Base-by-base conservation (phyloP, 1,284 basidiomycete species). In the Cryptococcus deneoformans region DNA sequence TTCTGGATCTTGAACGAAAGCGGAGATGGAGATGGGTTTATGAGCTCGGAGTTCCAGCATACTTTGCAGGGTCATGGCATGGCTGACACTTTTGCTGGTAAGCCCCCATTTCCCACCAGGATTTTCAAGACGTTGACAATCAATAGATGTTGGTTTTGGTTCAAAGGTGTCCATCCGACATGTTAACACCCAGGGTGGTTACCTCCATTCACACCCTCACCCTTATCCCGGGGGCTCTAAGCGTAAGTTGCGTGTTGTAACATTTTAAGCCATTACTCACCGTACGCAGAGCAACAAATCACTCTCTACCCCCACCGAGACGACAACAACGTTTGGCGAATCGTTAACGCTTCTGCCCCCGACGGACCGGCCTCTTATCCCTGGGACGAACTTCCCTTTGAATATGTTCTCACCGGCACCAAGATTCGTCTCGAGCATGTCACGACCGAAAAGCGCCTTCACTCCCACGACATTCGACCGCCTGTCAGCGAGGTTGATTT, bases 401-500 rank as follows among this genome's bases (percentile, higher is more conserved):
- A 81, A 48, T 85, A 86, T 69, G 79, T 98, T 67, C 82, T 80
- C 16, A 79, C 87, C 24, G 85, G 85, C 10, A 83, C 83, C 64
- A 86, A 87, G 67, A 83, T 99, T 79, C 90, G 91, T 65, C 80
- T 99, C 38, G 82, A 87, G 48, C 96, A 99, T 79, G 79, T 86
- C 47, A 56, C 81, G 29, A 95, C 94, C 0, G 83, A 89, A 65
- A 95, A 92, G 77, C 85, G 87, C 53, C 83, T 99, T 5, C 96
- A 99, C 80, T 93, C 90, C 50, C 96, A 99, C 78, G 93, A 97
- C 66, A 79, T 89, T 64, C 87, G 95, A 42, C 91, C 96, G 3
- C 93, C 94, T 12, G 86, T 99, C n/a, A 93, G 90, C 49, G 95
- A 99, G 58, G 92, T 96, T 54, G 96, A 99, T 67, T 99, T 97